These are phyloP conservation scores for Cladophialophora bantiana DNA, from an alignment of 2,329 filamentous ascomycete genomes.

Conservation along the genomic window DNA sequence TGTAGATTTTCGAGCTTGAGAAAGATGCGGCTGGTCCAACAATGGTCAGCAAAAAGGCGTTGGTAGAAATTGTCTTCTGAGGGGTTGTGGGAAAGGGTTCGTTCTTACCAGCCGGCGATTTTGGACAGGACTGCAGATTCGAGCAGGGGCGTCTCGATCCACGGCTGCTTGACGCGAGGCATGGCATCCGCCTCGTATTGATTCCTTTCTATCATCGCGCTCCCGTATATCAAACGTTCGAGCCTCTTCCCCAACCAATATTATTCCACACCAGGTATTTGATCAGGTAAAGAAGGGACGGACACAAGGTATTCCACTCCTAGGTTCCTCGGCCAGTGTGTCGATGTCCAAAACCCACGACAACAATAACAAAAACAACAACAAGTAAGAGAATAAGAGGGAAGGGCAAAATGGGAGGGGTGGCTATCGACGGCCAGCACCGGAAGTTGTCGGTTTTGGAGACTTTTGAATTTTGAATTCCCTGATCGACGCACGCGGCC, in stretches of 20 bases:
- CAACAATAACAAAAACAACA: background rate
- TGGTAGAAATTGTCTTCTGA: background rate
- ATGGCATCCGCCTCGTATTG: conserved; percentile 3
- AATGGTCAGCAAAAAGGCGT: conserved; percentile 5
- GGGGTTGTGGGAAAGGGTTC: background rate
- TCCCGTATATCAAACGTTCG: background rate
- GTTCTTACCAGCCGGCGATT: conserved; percentile 48
- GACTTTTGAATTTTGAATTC: background rate
- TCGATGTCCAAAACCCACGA: background rate
- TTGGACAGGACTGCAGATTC: conserved; percentile 49
- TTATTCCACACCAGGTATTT: background rate
- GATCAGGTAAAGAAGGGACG: background rate
- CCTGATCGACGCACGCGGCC: background rate
- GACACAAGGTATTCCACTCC: background rate
- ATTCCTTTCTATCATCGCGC: conserved; percentile 20
- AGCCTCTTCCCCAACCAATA: background rate
- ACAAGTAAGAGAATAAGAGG: background rate
- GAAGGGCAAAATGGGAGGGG: background rate
- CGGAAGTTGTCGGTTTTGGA: background rate
- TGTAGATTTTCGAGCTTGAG: conserved; percentile 87
- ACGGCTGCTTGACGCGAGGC: conserved; percentile 40
- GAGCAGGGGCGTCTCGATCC: conserved; percentile 51
- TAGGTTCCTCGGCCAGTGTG: background rate
- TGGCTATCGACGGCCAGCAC: background rate
- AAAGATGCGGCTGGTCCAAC: conserved; percentile 68